phyloP scores from a whole-genome alignment of 2,329 filamentous ascomycete genomes.

The Aspergillus versicolor region DNA sequence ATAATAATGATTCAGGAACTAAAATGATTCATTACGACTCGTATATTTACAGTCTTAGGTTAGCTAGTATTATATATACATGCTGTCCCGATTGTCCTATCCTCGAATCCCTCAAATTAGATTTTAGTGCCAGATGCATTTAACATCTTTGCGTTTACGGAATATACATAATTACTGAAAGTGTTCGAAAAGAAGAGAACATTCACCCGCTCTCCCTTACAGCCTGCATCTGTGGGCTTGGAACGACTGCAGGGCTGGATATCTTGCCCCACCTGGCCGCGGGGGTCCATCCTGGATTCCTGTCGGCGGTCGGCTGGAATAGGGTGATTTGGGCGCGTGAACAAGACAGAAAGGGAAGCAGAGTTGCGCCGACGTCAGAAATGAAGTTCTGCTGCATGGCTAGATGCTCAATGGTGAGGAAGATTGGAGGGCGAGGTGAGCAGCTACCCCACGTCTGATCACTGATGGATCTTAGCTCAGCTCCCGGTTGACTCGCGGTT shows the following conservation, averaged over 20 bases:
- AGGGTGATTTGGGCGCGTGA: not conserved
- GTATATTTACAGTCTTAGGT: conserved; percentile 28
- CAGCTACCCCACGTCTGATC: not conserved
- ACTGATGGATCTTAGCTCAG: not conserved
- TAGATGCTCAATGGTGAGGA: not conserved
- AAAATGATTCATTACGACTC: too few relatives aligned
- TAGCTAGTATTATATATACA: conserved; percentile 28
- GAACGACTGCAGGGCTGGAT: not conserved
- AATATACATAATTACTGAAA: too few relatives aligned
- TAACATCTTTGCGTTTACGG: too few relatives aligned
- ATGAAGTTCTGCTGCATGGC: not conserved
- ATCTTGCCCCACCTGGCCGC: not conserved
- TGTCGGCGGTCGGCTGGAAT: not conserved
- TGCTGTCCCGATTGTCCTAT: conserved; percentile 43
- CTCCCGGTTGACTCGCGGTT: not conserved
- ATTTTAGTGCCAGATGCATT: conserved; percentile 29
- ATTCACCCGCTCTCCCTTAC: not conserved
- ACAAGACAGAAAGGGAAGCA: not conserved
- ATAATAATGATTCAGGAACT: too few relatives aligned
- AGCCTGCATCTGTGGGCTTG: not conserved
- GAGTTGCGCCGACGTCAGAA: not conserved
- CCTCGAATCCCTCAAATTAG: conserved; percentile 32
- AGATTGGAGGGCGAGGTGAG: not conserved
- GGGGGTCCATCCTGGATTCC: not conserved
- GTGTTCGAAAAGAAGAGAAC: too few relatives aligned